These are phyloP conservation scores for Globisporangium iwayamae DNA, from an alignment of 352 stramenopile species.

Conservation along the genomic window DNA sequence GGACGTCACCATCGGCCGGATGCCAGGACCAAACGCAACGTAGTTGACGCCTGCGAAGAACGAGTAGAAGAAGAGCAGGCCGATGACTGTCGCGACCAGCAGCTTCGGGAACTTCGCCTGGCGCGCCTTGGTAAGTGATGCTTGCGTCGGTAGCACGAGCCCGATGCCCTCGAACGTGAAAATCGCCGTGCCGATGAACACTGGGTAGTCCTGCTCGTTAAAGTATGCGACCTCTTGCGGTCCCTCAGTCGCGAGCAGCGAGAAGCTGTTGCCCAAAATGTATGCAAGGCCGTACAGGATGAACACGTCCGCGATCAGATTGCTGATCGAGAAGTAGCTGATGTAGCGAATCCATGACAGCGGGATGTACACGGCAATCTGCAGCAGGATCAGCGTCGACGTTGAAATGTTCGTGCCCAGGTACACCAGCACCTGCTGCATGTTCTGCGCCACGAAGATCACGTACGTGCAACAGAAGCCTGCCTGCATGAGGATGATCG, in stretches of 20 bases:
- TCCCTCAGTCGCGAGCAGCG: constrained; percentile 43
- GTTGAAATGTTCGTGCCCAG: constrained; percentile 33
- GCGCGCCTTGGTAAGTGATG: constrained; percentile 53
- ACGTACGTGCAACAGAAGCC: constrained; percentile 85
- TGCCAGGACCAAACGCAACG: constrained; percentile 57
- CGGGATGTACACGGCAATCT: constrained; percentile 73
- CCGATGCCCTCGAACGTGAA: constrained; percentile 85
- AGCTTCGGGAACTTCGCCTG: constrained; percentile 62
- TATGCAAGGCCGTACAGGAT: constrained; percentile 77
- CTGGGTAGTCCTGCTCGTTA: constrained; percentile 63
- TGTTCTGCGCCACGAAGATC: constrained; percentile 82
- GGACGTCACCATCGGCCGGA: constrained; percentile 69
- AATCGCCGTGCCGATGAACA: constrained; percentile 78
- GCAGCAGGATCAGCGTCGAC: constrained; percentile 66
- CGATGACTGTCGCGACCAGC: constrained; percentile 58
- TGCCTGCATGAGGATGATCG: constrained; percentile 82
- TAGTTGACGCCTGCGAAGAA: constrained; percentile 83
- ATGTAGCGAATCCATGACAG: constrained; percentile 85
- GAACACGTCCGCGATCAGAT: constrained; percentile 80
- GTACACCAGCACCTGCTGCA: constrained; percentile 67
- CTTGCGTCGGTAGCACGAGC: constrained; percentile 73
- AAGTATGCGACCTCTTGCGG: constrained; percentile 57
- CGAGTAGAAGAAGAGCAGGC: constrained; percentile 77
- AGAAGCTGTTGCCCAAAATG: constrained; percentile 76
- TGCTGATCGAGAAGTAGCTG: constrained; percentile 85